Percentiles rank a stretch among this genome's conserved stretches.
phyloP scores from a whole-genome alignment of 345 rosid genomes.

The Citrus cavaleriei region DNA sequence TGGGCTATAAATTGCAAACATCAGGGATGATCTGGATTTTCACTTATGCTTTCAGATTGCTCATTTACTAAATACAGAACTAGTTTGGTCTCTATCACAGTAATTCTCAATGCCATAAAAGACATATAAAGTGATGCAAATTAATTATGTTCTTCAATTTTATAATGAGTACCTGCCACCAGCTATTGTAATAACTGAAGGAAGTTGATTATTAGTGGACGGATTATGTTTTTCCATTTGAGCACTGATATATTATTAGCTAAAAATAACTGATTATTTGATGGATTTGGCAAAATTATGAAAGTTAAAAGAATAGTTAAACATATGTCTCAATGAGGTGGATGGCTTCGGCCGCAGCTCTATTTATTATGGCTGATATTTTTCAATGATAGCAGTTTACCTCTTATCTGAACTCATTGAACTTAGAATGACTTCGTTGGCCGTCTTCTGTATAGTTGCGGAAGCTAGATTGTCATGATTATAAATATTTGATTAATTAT shows the following conservation, averaged over 20 bases:
- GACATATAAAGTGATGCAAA: neutral
- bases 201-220: neutral
- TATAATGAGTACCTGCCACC: neutral
- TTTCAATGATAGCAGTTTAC: neutral
- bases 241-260: neutral
- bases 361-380: neutral
- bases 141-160: neutral
- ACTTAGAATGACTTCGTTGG: neutral
- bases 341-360: neutral
- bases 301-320: neutral
- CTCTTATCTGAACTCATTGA: neutral
- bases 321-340: neutral
- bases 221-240: neutral
- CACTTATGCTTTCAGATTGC: constrained; percentile 1
- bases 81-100: neutral
- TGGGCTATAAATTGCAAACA: neutral
- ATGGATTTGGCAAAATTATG: neutral
- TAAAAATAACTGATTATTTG: neutral
- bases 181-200: neutral
- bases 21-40: neutral
- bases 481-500: neutral
- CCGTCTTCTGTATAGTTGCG: neutral
- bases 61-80: neutral
- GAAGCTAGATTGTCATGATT: neutral
- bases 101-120: neutral